Evolutionary conservation across 352 stramenopile genomes (phyloP).

Genomic region (Globisporangium carolinianum): DNA sequence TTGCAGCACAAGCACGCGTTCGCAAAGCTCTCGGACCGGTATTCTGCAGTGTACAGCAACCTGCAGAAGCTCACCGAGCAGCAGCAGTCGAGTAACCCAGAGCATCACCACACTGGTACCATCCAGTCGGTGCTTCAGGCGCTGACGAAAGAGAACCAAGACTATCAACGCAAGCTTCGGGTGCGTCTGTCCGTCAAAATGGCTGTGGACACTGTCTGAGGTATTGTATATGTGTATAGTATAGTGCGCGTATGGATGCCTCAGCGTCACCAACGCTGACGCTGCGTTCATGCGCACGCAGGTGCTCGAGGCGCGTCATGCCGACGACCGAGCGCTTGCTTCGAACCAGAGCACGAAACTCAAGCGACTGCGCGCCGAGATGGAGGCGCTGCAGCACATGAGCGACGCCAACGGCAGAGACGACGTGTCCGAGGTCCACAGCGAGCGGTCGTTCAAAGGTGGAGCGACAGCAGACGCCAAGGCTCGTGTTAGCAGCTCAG

Average conservation of each 20-base stretch:
- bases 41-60: constrained; percentile 41
- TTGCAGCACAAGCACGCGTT: constrained; percentile 52
- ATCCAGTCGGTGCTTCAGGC: constrained; percentile 45
- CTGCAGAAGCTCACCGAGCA: constrained; percentile 50
- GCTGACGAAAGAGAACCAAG: constrained; percentile 63
- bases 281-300: constrained; percentile 4
- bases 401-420: constrained; percentile 32
- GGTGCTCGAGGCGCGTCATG: constrained; percentile 53
- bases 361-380: constrained; percentile 59
- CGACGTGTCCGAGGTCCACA: constrained; percentile 16
- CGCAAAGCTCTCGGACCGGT: constrained; percentile 59
- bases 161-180: constrained; percentile 51
- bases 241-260: too few relatives aligned
- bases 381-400: constrained; percentile 75
- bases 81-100: constrained; percentile 13
- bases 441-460: constrained; percentile 12
- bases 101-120: constrained; percentile 10
- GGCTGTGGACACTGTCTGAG: neutral
- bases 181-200: constrained; percentile 12
- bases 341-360: constrained; percentile 61
- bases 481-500: neutral
- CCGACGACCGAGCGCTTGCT: constrained; percentile 46
- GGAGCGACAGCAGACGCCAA: neutral
- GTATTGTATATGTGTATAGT: neutral
- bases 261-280: too few relatives aligned